Evolutionary conservation across 2,329 filamentous ascomycete species (phyloP), one percentile per base, ranked within the genome.

Genomic region (Aspergillus sp.): DNA sequence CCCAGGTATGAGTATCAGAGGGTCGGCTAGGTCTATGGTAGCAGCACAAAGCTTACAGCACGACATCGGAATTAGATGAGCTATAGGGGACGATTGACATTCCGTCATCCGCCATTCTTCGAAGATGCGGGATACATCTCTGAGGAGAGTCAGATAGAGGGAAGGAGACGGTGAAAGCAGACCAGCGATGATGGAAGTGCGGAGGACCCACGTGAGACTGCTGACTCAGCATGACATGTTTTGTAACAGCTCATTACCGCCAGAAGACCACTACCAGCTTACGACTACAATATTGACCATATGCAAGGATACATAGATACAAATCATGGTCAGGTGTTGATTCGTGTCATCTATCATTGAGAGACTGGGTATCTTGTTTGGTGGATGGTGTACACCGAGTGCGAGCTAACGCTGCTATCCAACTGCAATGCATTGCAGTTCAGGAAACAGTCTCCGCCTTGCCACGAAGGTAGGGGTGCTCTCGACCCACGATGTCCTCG

Each of bases 11-110:
- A 35, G 41, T 14, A 50, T 65, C 52, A 64, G 60, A 46, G 40
- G 19, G 9, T 19, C 11, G 40, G 45, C 22, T 3, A 47, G 16
- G 16, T 30, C 19, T 36, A 22, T 32, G 40, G 46, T 38, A 43
- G 14, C 41, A 32, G 19, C 26, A 45, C 13, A 32, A 35, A 51
- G 60, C 73, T 67, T 65, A 77, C 74, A 77, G 64, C 46, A 77
- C 75, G 52, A 77, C 64, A 50, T 77, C 73, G 40, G 68, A 67
- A 56, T 74, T 75, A 16, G 67, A 67, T 17, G 69, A 70, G 59
- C 68, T 66, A 49, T 75, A 74, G 10, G 73, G 73, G 42, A 75
- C 58, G 58, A 75, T 73, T 52, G 72, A 74, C 73, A 75, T 73
- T 53, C 67, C 64, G 55, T 67, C 59, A 57, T 69, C 65, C 51